Percentiles rank a stretch among this genome's conserved stretches.
phyloP scores from a whole-genome alignment of 2,329 filamentous ascomycete species.

The Nothophaeocryptopus gaeumannii region DNA sequence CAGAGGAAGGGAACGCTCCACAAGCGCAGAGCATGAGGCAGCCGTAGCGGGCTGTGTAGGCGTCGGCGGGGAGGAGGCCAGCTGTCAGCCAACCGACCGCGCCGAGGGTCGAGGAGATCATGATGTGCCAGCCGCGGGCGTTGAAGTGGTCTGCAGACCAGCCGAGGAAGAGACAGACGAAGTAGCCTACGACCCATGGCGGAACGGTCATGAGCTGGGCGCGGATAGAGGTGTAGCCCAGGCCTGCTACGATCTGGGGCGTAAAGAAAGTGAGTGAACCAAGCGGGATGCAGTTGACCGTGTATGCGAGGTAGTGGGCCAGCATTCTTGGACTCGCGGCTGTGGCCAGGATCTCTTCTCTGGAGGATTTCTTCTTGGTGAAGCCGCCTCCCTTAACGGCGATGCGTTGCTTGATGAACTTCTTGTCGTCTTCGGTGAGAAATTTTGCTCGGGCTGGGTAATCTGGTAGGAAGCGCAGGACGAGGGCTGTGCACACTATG shows the following conservation, averaged over 20 bases:
- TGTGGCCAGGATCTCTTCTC: slow-evolving; percentile 38
- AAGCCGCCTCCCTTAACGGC: slow-evolving; percentile 37
- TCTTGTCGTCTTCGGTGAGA: slow-evolving; percentile 28
- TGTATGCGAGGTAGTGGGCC: slow-evolving; percentile 37
- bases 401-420: slow-evolving; percentile 28
- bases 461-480: slow-evolving; percentile 30
- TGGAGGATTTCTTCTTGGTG: slow-evolving; percentile 36
- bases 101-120: slow-evolving; percentile 23
- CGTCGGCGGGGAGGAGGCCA: slow-evolving; percentile 25
- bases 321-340: slow-evolving; percentile 40
- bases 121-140: slow-evolving; percentile 27
- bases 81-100: slow-evolving; percentile 28
- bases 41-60: slow-evolving; percentile 35
- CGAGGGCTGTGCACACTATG: slow-evolving; percentile 26
- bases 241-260: slow-evolving; percentile 49
- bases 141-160: slow-evolving; percentile 28
- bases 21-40: slow-evolving; percentile 39
- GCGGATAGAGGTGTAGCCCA: slow-evolving; percentile 47
- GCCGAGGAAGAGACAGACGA: slow-evolving; percentile 30
- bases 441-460: slow-evolving; percentile 31
- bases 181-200: slow-evolving; percentile 36
- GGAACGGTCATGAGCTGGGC: slow-evolving; percentile 43
- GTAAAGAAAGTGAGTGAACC: slow-evolving; percentile 51
- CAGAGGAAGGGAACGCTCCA: slow-evolving; percentile 39
- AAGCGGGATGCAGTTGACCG: slow-evolving; percentile 33